Evolutionary conservation across 257 asterid genomes (phyloP), one percentile per base, ranked within the genome.

Genomic region (Vinca minor): DNA sequence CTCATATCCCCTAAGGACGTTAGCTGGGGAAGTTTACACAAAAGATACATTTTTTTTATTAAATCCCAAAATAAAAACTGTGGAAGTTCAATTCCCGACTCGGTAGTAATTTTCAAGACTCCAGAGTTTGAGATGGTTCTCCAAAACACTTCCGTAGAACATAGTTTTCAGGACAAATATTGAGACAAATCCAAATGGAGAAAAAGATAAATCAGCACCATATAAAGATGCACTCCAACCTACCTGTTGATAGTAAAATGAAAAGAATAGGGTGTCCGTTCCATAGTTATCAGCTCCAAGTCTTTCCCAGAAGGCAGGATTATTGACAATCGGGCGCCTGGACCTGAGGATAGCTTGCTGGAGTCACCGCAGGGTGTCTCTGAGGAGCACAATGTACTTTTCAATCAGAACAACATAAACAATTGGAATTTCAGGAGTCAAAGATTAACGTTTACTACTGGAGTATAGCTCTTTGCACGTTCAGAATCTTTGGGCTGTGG

Each of bases 401-500:
- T 63, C 15, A 32, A 53, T 36, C 52, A 53, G 59, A 38, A 74
- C 23, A 35, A 50, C 29, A 39, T 20, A 32, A 52, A 64, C 26
- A 45, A 38, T 25, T 17, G 18, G 68, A 59, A 42, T 56, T 55
- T 26, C 58, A 63, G 41, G 44, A 52, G 26, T 32, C 63, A 61
- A 62, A 49, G 36, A 68, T 65, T 35, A 55, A 35, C n/a, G n/a
- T 63, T 49, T 62, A 86, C 35, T 89, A 93, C 99, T 21, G 99
- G 99, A 47, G 78, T 82, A 78, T 87, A 93, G 69, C 81, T 84
- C 84, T 80, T 92, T 69, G 94, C 84, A 66, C 97, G 96, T 71
- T 93, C 99, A 70, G 96, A 89, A 74, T 93, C 99, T 78, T 86
- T 93, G 63, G 97, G 95, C 66, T 89, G 99, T 41, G 99, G 99